Percentiles rank a stretch among this genome's conserved stretches.
phyloP scores from a whole-genome alignment of 2,329 filamentous ascomycete species.

The Clonostachys solani region DNA sequence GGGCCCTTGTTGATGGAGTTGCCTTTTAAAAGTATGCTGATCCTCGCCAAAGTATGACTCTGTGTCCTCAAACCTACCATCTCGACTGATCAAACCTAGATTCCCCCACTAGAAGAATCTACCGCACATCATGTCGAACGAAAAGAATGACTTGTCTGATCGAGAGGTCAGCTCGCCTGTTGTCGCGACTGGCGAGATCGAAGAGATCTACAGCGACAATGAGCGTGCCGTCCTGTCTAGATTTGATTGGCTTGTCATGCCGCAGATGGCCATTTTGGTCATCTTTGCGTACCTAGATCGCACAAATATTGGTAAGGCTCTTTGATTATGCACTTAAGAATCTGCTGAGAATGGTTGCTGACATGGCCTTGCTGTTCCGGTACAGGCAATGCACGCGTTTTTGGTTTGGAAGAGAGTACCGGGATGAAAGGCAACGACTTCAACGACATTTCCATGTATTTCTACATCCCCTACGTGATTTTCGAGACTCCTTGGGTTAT shows the following conservation, averaged over 20 bases:
- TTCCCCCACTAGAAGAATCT: too few species aligned
- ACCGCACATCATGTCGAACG: too few species aligned
- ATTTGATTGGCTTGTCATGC: constrained; percentile 9
- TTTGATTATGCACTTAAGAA: too few species aligned
- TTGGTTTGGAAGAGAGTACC: constrained; percentile 58
- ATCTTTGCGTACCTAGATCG: constrained; percentile 28
- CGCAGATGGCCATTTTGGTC: constrained; percentile 7
- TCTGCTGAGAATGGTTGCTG: too few species aligned
- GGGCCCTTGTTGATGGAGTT: too few species aligned
- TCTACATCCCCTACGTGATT: constrained; percentile 37
- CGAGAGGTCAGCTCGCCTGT: too few species aligned
- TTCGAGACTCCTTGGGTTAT: constrained; percentile 36
- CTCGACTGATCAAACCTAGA: too few species aligned
- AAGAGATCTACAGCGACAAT: not conserved
- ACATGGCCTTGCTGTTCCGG: constrained; percentile 10
- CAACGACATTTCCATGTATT: constrained; percentile 32
- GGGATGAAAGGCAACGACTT: constrained; percentile 52
- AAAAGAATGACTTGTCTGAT: too few species aligned
- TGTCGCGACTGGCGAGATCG: too few species aligned
- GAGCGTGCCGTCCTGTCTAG: constrained; percentile 4
- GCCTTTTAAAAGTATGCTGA: too few species aligned
- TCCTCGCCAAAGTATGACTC: too few species aligned
- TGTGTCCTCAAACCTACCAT: too few species aligned
- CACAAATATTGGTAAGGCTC: constrained; percentile 19
- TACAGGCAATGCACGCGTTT: constrained; percentile 62